Conservation (phyloP, 768 basidiomycete species). For the Podaxis rugospora region DNA sequence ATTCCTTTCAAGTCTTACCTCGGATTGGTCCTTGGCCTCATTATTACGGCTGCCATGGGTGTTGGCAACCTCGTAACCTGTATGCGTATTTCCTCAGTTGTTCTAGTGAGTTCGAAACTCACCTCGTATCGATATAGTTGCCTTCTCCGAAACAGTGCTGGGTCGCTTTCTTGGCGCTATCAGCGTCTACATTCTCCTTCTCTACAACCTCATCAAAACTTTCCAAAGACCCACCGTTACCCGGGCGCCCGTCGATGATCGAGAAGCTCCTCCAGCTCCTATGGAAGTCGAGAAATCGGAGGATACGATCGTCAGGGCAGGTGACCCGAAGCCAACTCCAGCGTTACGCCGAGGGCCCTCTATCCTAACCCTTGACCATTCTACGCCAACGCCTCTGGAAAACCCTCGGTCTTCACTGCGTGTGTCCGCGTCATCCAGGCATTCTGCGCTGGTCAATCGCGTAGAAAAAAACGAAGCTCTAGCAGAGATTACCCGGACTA, state of each 20-base stretch:
- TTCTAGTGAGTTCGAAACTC: not conserved
- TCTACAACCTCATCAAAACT: slow-evolving; percentile 51
- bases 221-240: slow-evolving; percentile 20
- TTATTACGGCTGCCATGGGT: slow-evolving; percentile 48
- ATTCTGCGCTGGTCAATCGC: slow-evolving; percentile 4
- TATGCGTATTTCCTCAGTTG: slow-evolving; percentile 33
- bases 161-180: slow-evolving; percentile 66
- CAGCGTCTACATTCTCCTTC: slow-evolving; percentile 56
- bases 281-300: not conserved
- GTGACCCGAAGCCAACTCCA: not conserved
- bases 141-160: slow-evolving; percentile 62
- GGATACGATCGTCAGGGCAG: not conserved
- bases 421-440: slow-evolving; percentile 1
- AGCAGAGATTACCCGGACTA: not conserved
- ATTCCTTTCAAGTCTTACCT: slow-evolving; percentile 41
- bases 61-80: slow-evolving; percentile 53
- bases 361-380: not conserved
- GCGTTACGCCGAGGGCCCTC: not conserved
- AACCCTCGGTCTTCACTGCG: not conserved
- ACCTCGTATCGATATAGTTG: slow-evolving; percentile 33
- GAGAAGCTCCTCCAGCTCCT: not conserved
- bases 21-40: slow-evolving; percentile 47
- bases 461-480: not conserved
- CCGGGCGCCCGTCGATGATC: not conserved
- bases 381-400: not conserved